phyloP scores from a whole-genome alignment of 192 early-diverging fungal species.

The Gaertneriomyces sp. region DNA sequence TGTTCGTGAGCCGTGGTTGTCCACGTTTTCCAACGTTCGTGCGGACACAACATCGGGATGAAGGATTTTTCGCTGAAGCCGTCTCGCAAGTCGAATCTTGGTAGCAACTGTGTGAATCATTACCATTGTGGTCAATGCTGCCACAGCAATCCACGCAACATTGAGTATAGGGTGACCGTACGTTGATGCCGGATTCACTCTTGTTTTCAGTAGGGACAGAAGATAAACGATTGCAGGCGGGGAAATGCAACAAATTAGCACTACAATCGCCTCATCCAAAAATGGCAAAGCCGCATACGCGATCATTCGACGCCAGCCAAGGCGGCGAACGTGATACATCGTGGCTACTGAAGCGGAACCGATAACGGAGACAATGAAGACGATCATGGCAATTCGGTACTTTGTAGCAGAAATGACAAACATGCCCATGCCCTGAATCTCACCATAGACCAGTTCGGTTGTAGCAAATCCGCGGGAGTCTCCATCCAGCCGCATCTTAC shows the following conservation, averaged over 20 bases:
- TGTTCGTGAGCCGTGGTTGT: not conserved
- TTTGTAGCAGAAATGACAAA: constrained; percentile 9
- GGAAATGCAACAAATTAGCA: constrained; percentile 7
- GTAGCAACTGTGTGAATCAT: constrained; percentile 36
- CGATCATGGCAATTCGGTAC: constrained; percentile 19
- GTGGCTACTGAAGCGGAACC: constrained; percentile 16
- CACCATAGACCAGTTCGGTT: constrained; percentile 38
- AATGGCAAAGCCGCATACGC: constrained; percentile 27
- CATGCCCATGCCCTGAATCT: constrained; percentile 28
- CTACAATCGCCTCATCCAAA: constrained; percentile 29
- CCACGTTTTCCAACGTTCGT: constrained; percentile 2
- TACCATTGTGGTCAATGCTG: constrained; percentile 19
- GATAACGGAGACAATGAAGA: constrained; percentile 17
- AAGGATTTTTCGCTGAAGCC: constrained; percentile 14
- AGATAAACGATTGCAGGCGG: constrained; percentile 9
- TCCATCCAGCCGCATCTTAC: not conserved
- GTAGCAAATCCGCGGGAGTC: constrained; percentile 14
- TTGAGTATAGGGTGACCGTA: constrained; percentile 41
- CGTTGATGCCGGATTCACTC: constrained; percentile 35
- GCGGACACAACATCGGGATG: not conserved
- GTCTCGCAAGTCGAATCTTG: constrained; percentile 18
- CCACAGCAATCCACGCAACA: constrained; percentile 28
- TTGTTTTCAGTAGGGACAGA: constrained; percentile 25
- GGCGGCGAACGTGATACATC: constrained; percentile 6
- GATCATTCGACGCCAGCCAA: constrained; percentile 19